phyloP scores from a whole-genome alignment of 108 stramenopile species.

The Skeletonema potamos region DNA sequence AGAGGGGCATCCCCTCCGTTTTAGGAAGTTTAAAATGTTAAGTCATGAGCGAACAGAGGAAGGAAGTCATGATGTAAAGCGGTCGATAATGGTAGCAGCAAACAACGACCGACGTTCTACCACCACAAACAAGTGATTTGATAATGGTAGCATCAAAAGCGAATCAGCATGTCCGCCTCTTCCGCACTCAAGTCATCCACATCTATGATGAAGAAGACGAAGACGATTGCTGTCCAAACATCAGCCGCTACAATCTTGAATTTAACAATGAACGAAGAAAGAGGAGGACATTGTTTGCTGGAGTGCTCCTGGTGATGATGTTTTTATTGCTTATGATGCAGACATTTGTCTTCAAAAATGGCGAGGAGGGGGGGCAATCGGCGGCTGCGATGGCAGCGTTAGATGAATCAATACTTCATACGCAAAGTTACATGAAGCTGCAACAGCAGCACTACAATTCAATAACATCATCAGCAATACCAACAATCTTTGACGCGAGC shows the following conservation, averaged over 20 bases:
- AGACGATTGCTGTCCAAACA: neutral
- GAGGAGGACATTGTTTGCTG: neutral
- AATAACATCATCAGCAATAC: neutral
- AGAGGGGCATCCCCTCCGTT: no score
- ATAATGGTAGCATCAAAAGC: neutral
- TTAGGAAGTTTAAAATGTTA: no score
- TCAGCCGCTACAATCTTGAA: neutral
- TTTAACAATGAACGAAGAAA: neutral
- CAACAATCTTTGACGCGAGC: neutral
- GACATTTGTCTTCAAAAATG: no score
- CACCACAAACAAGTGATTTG: no score
- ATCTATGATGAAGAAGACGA: neutral
- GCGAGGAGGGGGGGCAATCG: no score
- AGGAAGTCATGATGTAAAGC: no score
- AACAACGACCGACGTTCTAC: no score
- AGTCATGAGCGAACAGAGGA: no score
- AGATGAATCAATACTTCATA: neutral
- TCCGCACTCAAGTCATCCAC: neutral
- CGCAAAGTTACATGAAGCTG: no score
- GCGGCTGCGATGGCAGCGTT: neutral
- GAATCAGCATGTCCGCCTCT: neutral
- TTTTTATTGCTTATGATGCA: neutral
- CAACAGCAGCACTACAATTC: neutral
- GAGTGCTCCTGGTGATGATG: constrained; percentile 1
- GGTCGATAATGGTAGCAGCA: no score